phyloP scores from a whole-genome alignment of 768 basidiomycete genomes.

The Mycena indigotica region DNA sequence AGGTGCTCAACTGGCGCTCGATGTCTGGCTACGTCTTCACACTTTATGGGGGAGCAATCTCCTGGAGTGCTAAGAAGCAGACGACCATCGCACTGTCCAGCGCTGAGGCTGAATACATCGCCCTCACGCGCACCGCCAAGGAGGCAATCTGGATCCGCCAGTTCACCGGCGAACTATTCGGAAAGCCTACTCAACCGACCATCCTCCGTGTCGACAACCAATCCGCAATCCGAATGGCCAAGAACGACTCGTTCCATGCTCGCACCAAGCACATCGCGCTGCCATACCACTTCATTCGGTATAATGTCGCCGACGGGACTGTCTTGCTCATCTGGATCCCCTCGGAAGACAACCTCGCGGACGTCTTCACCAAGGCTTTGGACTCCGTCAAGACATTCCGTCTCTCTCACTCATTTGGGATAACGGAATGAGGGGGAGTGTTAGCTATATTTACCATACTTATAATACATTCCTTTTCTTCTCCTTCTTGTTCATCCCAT shows the following conservation, averaged over 20 bases:
- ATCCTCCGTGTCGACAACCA: slow-evolving; percentile 23
- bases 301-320: slow-evolving; percentile 33
- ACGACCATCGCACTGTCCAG: slow-evolving; percentile 35
- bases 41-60: slow-evolving; percentile 31
- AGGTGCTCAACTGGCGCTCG: slow-evolving; percentile 13
- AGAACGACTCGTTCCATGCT: slow-evolving; percentile 26
- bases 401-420: slow-evolving; percentile 3
- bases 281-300: slow-evolving; percentile 29
- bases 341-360: slow-evolving; percentile 29
- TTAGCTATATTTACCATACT: slow-evolving; percentile 11
- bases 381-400: slow-evolving; percentile 7
- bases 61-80: slow-evolving; percentile 39
- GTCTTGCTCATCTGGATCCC: slow-evolving; percentile 19
- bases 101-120: slow-evolving; percentile 40
- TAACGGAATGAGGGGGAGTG: slow-evolving; percentile 15
- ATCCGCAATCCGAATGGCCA: slow-evolving; percentile 16
- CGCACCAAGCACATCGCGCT: slow-evolving; percentile 34
- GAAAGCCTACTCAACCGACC: slow-evolving; percentile 10
- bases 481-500: too few relatives aligned
- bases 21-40: slow-evolving; percentile 36
- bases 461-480: slow-evolving; percentile 4
- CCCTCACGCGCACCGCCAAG: slow-evolving; percentile 23
- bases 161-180: slow-evolving; percentile 21
- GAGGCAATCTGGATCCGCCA: slow-evolving; percentile 29
- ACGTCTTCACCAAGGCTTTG: slow-evolving; percentile 33